These are phyloP conservation scores for Coemansia sp. DNA, from an alignment of 192 early-diverging fungal species.

Conservation along the genomic window DNA sequence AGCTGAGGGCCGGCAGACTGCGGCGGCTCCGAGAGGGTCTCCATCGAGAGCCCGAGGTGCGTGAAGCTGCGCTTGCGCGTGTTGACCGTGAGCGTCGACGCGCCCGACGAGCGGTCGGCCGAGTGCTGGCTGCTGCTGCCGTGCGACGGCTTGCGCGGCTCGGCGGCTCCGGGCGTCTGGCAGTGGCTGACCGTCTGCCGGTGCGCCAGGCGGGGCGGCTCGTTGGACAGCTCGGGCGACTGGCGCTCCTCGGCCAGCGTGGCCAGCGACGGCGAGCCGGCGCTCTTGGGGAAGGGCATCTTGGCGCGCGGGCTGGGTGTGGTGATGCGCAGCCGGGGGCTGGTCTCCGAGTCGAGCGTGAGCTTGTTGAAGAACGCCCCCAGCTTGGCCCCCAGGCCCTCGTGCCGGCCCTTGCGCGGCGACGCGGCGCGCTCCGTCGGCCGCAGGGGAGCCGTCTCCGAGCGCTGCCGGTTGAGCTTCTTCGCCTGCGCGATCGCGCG, in stretches of 20 bases:
- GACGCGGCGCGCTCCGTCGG: conserved; percentile 25
- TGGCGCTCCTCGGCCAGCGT: background rate
- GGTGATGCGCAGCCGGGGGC: conserved; percentile 17
- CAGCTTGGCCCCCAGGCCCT: conserved; percentile 45
- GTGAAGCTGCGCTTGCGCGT: conserved; percentile 56
- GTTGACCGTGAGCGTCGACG: conserved; percentile 33
- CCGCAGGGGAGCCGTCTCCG: conserved; percentile 48
- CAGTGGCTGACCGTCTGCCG: conserved; percentile 46
- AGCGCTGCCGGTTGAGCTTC: conserved; percentile 47
- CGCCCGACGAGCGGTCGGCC: conserved; percentile 25
- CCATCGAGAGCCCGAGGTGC: conserved; percentile 53
- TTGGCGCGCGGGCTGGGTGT: conserved; percentile 18
- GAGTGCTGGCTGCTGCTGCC: conserved; percentile 38
- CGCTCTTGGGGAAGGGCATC: conserved; percentile 15
- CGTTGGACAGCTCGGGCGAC: background rate
- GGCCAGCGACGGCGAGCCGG: conserved; percentile 7
- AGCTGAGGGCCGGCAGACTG: conserved; percentile 20
- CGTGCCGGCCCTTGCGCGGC: conserved; percentile 39
- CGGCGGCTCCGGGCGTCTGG: conserved; percentile 18
- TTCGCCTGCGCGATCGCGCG: conserved; percentile 18
- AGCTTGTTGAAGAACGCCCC: conserved; percentile 54
- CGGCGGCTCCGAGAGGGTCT: conserved; percentile 21
- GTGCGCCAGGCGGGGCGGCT: conserved; percentile 20
- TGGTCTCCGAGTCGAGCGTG: conserved; percentile 45
- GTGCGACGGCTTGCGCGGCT: conserved; percentile 48